A percentile compares a stretch with the other conserved stretches of the same genome.
Evolutionary conservation across 495 filamentous ascomycete genomes (phyloP).

Genomic region (Bacidia rubella): DNA sequence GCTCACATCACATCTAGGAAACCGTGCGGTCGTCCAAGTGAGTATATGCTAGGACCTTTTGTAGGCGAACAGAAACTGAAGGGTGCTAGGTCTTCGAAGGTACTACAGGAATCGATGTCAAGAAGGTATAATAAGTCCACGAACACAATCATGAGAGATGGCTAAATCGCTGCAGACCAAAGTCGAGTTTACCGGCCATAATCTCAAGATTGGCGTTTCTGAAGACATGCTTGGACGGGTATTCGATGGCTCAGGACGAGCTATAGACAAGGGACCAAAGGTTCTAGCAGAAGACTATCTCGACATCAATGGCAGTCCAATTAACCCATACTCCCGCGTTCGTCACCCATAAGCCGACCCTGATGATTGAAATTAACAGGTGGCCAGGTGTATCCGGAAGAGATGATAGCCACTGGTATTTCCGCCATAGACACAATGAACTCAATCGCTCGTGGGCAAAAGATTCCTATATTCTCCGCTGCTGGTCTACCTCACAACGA

Average conservation of each 20-base stretch:
- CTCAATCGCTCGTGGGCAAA: slow-evolving; percentile 97
- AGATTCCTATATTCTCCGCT: slow-evolving; percentile 99
- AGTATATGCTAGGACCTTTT: neutral
- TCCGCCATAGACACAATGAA: slow-evolving; percentile 99
- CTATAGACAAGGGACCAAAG: slow-evolving; percentile 98
- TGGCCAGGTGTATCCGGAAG: slow-evolving; percentile 83
- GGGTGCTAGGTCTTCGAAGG: slow-evolving; percentile 82
- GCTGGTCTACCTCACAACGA: slow-evolving; percentile 98
- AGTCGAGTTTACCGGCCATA: slow-evolving; percentile 94
- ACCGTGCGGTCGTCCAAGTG: slow-evolving; percentile 84
- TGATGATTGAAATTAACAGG: slow-evolving; percentile 13
- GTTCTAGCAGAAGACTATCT: slow-evolving; percentile 95
- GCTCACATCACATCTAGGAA: slow-evolving; percentile 39
- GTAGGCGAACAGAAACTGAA: neutral
- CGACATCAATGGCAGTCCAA: slow-evolving; percentile 98
- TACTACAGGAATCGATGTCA: slow-evolving; percentile 92
- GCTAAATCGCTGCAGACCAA: slow-evolving; percentile 49
- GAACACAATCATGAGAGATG: neutral
- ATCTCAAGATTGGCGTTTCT: slow-evolving; percentile 93
- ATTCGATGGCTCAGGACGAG: slow-evolving; percentile 93
- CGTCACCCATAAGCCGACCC: slow-evolving; percentile 14
- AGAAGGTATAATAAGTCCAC: slow-evolving; percentile 51
- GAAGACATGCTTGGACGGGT: slow-evolving; percentile 99
- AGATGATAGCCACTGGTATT: slow-evolving; percentile 99
- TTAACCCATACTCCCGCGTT: slow-evolving; percentile 96